Percentiles rank a stretch among this genome's conserved stretches.
phyloP scores from a whole-genome alignment of 2,329 filamentous ascomycete genomes.

The Nemania sp. region DNA sequence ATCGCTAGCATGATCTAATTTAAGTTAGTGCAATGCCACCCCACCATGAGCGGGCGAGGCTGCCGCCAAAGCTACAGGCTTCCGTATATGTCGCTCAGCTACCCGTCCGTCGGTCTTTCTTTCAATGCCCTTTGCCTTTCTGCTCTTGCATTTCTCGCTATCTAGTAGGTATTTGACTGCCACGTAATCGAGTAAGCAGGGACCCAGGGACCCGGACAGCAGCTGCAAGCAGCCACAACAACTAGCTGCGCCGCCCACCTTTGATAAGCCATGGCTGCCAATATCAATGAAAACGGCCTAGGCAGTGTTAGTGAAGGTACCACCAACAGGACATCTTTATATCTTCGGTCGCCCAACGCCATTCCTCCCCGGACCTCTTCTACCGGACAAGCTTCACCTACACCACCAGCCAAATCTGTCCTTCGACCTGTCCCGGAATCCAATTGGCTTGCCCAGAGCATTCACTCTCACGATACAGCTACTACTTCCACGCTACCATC shows the following conservation, averaged over 20 bases:
- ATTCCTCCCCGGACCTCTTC: constrained; percentile 77
- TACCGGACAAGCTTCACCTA: constrained; percentile 49
- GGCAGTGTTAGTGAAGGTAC: neutral
- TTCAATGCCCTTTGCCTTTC: too few relatives aligned
- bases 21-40: too few relatives aligned
- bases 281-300: constrained; percentile 13
- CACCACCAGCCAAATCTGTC: constrained; percentile 44
- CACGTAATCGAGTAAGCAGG: neutral
- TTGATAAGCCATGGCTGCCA: constrained; percentile 25
- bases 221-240: neutral
- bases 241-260: neutral
- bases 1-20: too few relatives aligned
- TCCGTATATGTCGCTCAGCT: too few relatives aligned
- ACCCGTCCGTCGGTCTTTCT: too few relatives aligned
- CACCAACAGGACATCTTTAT: constrained; percentile 14
- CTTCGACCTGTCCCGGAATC: constrained; percentile 62
- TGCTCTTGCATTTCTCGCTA: too few relatives aligned
- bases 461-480: constrained; percentile 30
- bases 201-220: neutral
- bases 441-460: constrained; percentile 59
- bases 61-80: too few relatives aligned
- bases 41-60: too few relatives aligned
- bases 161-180: too few relatives aligned
- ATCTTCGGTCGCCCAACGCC: constrained; percentile 60
- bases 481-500: neutral